Evolutionary conservation across 768 basidiomycete genomes (phyloP).

Genomic region (Pisolithus microcarpus): DNA sequence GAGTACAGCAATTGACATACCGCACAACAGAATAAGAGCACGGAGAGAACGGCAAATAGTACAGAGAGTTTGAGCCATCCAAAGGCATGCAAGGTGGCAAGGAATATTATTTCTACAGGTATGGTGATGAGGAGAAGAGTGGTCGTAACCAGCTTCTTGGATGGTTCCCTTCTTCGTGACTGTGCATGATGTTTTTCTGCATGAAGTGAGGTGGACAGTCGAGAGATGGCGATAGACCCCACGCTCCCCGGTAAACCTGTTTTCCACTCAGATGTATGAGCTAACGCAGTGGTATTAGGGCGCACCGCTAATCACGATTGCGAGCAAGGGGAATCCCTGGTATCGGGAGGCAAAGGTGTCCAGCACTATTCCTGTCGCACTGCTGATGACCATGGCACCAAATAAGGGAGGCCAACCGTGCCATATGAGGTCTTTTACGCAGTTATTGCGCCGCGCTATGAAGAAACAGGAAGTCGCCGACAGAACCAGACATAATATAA

Average conservation of each 20-base stretch:
- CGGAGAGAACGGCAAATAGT: constrained; percentile 58
- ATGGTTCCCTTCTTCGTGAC: constrained; percentile 20
- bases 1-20: constrained; percentile 39
- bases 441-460: constrained; percentile 56
- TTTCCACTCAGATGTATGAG: background rate
- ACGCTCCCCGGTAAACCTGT: constrained; percentile 81
- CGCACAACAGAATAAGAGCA: constrained; percentile 67
- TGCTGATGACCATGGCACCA: constrained; percentile 83
- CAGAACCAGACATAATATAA: constrained; percentile 45
- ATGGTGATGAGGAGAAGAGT: constrained; percentile 70
- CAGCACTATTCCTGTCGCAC: constrained; percentile 84
- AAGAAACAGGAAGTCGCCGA: constrained; percentile 44
- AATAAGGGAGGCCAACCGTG: constrained; percentile 90
- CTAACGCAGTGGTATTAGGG: constrained; percentile 1
- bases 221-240: constrained; percentile 85
- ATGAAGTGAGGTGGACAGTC: constrained; percentile 86
- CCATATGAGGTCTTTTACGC: constrained; percentile 64
- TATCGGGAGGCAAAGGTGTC: constrained; percentile 85
- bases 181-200: constrained; percentile 19
- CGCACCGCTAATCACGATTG: constrained; percentile 81
- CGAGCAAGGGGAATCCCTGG: constrained; percentile 80
- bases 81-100: constrained; percentile 52
- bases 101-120: constrained; percentile 75
- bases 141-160: constrained; percentile 49
- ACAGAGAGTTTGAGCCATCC: constrained; percentile 76